These are phyloP conservation scores for Penicillium brasilianum DNA, from an alignment of 2,329 filamentous ascomycete species.

Conservation along the genomic window DNA sequence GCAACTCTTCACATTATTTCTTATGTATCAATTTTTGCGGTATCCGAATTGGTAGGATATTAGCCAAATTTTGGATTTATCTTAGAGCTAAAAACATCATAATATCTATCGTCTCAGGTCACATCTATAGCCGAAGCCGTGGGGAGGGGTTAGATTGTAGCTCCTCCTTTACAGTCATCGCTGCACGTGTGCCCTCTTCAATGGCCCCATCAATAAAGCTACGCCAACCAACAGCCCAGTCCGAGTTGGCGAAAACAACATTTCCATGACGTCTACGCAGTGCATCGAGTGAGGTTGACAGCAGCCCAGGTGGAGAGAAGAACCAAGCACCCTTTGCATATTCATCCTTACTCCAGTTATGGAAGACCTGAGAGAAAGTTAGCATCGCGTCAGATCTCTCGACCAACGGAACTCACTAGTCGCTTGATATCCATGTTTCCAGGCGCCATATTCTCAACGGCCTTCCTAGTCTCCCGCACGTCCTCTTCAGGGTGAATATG, in stretches of 20 bases:
- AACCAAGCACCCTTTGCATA: slow-evolving; percentile 55
- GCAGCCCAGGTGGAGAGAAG: slow-evolving; percentile 46
- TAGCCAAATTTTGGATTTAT: neutral
- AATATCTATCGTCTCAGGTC: neutral
- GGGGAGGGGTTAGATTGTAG: slow-evolving; percentile 10
- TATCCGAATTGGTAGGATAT: too few species aligned
- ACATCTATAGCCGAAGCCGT: slow-evolving; percentile 11
- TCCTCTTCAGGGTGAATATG: slow-evolving; percentile 53
- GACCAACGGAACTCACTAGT: slow-evolving; percentile 22
- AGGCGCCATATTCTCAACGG: slow-evolving; percentile 41
- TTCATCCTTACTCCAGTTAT: slow-evolving; percentile 57
- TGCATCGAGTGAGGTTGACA: slow-evolving; percentile 47
- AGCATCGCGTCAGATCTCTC: neutral
- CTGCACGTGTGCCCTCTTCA: slow-evolving; percentile 51
- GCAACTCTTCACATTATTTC: too few species aligned
- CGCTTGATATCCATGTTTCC: slow-evolving; percentile 33
- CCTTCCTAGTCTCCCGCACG: slow-evolving; percentile 40
- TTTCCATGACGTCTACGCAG: slow-evolving; percentile 51
- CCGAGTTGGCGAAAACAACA: slow-evolving; percentile 54
- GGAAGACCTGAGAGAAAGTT: slow-evolving; percentile 44
- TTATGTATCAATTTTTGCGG: too few species aligned
- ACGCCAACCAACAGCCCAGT: slow-evolving; percentile 58
- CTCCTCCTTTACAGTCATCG: slow-evolving; percentile 36
- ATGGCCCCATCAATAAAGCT: slow-evolving; percentile 59
- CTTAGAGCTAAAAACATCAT: neutral